A percentile compares a stretch with the other conserved stretches of the same genome.
phyloP scores from a whole-genome alignment of 768 basidiomycete species.

The Artomyces pyxidatus region DNA sequence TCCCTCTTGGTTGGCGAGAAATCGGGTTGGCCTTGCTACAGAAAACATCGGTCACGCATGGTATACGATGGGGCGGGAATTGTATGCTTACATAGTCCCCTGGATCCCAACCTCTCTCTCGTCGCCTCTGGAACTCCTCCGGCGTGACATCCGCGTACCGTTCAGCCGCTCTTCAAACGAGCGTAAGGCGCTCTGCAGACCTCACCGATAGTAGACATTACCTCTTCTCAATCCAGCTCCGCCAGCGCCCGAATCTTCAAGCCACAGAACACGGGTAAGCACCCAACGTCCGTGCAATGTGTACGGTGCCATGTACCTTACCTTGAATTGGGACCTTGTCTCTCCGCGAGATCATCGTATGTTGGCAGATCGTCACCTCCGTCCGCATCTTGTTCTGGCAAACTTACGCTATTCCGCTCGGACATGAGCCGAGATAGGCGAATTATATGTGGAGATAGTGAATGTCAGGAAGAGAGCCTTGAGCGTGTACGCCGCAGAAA shows the following conservation, averaged over 20 bases:
- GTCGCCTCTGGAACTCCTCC: slow-evolving; percentile 47
- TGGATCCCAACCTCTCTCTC: slow-evolving; percentile 66
- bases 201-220: slow-evolving; percentile 20
- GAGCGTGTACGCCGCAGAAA: too few species aligned
- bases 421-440: too few species aligned
- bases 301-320: slow-evolving; percentile 18
- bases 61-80: neutral
- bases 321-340: slow-evolving; percentile 81
- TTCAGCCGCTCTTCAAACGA: slow-evolving; percentile 62
- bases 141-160: slow-evolving; percentile 60
- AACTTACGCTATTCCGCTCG: too few species aligned
- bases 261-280: neutral
- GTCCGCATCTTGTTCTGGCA: slow-evolving; percentile 33
- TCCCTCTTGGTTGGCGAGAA: too few species aligned
- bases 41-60: too few species aligned
- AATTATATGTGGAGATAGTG: too few species aligned
- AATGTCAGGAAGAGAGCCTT: too few species aligned
- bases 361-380: slow-evolving; percentile 58
- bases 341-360: slow-evolving; percentile 71
- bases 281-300: neutral
- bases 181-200: slow-evolving; percentile 2
- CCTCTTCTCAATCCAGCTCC: slow-evolving; percentile 87
- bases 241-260: slow-evolving; percentile 76
- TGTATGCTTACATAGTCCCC: slow-evolving; percentile 24
- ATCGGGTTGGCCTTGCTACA: too few species aligned